A percentile compares a stretch with the other conserved stretches of the same genome.
Evolutionary conservation across 495 filamentous ascomycete species (phyloP).

Genomic region (Xylaria castorea): DNA sequence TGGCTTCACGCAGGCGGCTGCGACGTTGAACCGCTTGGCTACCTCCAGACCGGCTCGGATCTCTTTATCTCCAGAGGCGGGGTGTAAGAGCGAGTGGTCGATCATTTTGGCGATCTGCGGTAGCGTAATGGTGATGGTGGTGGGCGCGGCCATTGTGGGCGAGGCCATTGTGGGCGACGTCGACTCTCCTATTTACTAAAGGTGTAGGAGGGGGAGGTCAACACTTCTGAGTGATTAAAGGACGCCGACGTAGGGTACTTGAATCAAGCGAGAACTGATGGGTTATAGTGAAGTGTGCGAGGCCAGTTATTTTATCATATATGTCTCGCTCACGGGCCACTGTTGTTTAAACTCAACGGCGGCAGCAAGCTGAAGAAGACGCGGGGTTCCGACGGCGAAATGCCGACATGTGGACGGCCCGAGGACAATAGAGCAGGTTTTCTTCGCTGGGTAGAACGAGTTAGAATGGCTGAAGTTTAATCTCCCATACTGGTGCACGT

Average conservation of each 20-base stretch:
- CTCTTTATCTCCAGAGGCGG: constrained; percentile 64
- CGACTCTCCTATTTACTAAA: neutral
- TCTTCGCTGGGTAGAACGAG: too few species aligned
- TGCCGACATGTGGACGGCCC: neutral
- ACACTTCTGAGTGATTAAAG: neutral
- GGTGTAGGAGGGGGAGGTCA: neutral
- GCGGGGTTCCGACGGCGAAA: constrained; percentile 9
- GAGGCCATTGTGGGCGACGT: constrained; percentile 25
- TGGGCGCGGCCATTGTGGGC: constrained; percentile 31
- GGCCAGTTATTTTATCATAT: neutral
- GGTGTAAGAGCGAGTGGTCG: constrained; percentile 67
- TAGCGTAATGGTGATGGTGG: constrained; percentile 58
- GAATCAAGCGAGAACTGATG: neutral
- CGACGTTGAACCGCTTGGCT: constrained; percentile 55
- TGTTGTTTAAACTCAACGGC: neutral
- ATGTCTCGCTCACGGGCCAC: neutral
- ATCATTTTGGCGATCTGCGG: constrained; percentile 62
- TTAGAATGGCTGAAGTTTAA: neutral
- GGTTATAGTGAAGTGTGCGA: neutral
- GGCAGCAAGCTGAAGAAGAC: neutral
- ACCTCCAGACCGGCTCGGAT: constrained; percentile 57
- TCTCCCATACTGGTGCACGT: neutral
- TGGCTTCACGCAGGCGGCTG: constrained; percentile 63
- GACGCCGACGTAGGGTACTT: neutral
- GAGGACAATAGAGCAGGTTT: neutral